These are phyloP conservation scores for Thamnidium elegans DNA, from an alignment of 192 early-diverging fungal genomes.

Conservation along the genomic window DNA sequence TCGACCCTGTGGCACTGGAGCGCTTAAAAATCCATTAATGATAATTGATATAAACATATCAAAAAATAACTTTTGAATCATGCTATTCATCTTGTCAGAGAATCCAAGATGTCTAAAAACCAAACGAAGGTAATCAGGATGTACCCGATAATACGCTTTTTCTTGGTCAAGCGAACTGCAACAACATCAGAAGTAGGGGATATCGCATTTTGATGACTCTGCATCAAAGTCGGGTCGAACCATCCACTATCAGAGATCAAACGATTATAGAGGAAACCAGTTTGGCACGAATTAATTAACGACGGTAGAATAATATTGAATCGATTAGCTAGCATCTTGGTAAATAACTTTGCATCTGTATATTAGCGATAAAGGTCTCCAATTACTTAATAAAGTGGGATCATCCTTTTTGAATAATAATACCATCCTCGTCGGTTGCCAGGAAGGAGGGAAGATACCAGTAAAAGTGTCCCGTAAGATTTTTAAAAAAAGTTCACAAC, in stretches of 20 bases:
- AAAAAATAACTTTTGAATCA: too few species aligned
- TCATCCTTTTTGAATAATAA: too few species aligned
- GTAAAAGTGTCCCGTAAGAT: too few species aligned
- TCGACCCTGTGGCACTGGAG: too few species aligned
- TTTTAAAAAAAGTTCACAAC: too few species aligned
- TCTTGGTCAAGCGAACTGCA: slow-evolving; percentile 20
- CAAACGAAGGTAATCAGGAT: slow-evolving; percentile 25
- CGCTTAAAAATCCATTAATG: too few species aligned
- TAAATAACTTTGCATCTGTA: neutral
- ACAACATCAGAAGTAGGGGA: neutral
- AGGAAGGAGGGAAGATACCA: too few species aligned
- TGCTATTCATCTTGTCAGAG: too few species aligned
- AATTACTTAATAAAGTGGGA: too few species aligned
- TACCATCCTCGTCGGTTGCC: too few species aligned
- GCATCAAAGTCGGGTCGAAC: slow-evolving; percentile 6
- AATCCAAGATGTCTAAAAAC: too few species aligned
- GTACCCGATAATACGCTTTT: slow-evolving; percentile 27
- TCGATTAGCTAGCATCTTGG: neutral
- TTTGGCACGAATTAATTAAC: slow-evolving; percentile 8
- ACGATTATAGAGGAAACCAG: neutral
- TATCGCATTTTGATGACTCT: neutral
- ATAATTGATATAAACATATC: too few species aligned
- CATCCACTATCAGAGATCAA: slow-evolving; percentile 13
- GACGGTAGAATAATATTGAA: neutral
- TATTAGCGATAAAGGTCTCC: neutral